Evolutionary conservation across 768 basidiomycete genomes (phyloP), one percentile per base, ranked within the genome.

Genomic region (Auricularia sp.): DNA sequence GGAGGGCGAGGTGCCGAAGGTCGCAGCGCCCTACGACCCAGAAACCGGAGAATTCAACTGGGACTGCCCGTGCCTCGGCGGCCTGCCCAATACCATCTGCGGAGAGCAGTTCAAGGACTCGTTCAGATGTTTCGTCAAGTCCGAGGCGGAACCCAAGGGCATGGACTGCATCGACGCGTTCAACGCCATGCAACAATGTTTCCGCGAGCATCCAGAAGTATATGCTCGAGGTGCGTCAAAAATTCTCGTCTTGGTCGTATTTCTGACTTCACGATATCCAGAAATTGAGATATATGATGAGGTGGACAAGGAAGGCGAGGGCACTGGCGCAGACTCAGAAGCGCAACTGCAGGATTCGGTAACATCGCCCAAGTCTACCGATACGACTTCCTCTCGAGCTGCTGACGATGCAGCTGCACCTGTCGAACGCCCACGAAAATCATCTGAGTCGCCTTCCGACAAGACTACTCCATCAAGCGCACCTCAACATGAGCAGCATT

Each of bases 41-140:
- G 94, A 85, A 67, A 99, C 97, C 1, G 97, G 97, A 54, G 94
- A 98, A 82, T 98, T 99, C 71, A 99, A 99, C 78, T 99, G 97
- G 97, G 97, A 98, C 73, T 99, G 97, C 75, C 94, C 97, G 1
- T 98, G 97, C 75, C 85, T 99, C 7, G 97, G 97, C 37, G 97
- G 97, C 62, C 98, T 99, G 97, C 96, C 96, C 10, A 82, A 98
- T 72, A 96, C 97, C 5, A 94, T 94, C 10, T 99, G 97, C 71
- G 97, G 97, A 8, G 81, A 82, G 67, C 83, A 98, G 69, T 99
- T 99, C 80, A 87, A 88, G 67, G 91, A 88, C 67, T 96, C 97
- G 1, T 99, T 99, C 77, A 92, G 93, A 42, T 99, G 97, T 77
- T 99, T 99, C 70, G 86, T 99, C 6, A 87, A 84, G 75, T 95